Conservation (phyloP, 108 stramenopile genomes). For the Pseudonitzschia pungens region DNA sequence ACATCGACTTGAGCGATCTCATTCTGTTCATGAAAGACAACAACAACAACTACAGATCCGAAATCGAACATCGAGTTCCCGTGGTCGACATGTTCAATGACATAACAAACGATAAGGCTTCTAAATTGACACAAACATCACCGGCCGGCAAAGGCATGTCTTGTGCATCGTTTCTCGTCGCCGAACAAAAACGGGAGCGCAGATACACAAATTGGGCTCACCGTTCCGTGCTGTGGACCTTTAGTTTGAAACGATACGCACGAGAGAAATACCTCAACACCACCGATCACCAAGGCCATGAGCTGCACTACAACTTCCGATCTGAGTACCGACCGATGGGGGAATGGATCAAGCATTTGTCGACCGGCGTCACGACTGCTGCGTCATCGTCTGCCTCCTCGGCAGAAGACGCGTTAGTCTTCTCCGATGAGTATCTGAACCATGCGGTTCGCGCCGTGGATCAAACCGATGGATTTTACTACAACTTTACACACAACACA, state of each 20-base stretch:
- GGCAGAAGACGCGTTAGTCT: neutral
- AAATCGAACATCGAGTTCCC: neutral
- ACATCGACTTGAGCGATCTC: neutral
- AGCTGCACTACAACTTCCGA: neutral
- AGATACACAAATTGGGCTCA: neutral
- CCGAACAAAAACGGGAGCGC: neutral
- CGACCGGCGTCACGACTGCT: neutral
- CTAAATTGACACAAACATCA: neutral
- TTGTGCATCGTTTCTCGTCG: neutral
- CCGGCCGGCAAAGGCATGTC: too few species aligned
- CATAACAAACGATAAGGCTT: neutral
- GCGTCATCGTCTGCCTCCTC: neutral
- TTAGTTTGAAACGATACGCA: neutral
- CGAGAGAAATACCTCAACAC: neutral
- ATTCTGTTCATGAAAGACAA: conserved; percentile 17
- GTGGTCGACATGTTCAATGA: neutral
- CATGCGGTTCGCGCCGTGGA: neutral
- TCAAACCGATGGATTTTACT: neutral
- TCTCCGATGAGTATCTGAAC: neutral
- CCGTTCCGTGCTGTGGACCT: neutral
- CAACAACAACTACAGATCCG: neutral
- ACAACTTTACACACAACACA: neutral
- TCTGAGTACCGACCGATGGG: conserved; percentile 8
- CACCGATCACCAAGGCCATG: neutral
- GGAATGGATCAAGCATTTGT: conserved; percentile 2